phyloP scores from a whole-genome alignment of 768 basidiomycete species.

The Boletus eberwhitei region DNA sequence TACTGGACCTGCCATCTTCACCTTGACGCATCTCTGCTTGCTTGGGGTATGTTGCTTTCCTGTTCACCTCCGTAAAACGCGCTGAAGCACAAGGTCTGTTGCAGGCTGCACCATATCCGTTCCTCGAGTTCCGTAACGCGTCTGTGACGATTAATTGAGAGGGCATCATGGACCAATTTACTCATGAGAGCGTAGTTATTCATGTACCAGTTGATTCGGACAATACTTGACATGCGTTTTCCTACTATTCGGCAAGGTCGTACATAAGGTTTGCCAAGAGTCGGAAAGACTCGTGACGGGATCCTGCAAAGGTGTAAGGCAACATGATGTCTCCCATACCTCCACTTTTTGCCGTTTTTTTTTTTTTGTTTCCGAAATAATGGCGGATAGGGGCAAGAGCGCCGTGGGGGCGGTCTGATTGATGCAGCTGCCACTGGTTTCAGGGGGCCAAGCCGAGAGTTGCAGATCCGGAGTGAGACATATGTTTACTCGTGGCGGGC shows the following conservation, averaged over 20 bases:
- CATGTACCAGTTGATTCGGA: background rate
- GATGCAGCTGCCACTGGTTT: background rate
- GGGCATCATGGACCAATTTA: background rate
- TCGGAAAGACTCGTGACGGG: background rate
- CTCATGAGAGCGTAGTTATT: background rate
- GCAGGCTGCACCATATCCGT: slow-evolving; percentile 24
- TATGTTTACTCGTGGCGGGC: background rate
- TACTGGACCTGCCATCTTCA: slow-evolving; percentile 27
- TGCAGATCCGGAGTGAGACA: background rate
- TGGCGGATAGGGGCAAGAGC: background rate
- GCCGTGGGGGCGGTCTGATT: background rate
- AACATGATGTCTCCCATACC: background rate
- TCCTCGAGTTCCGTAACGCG: slow-evolving; percentile 29
- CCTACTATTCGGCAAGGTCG: background rate
- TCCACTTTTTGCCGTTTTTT: background rate
- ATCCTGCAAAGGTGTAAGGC: background rate
- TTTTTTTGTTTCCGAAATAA: background rate
- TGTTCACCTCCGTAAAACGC: background rate
- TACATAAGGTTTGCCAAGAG: background rate
- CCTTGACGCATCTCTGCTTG: slow-evolving; percentile 29
- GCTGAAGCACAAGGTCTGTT: background rate
- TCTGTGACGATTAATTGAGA: slow-evolving; percentile 19
- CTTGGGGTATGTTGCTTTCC: slow-evolving; percentile 21
- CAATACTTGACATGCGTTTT: background rate
- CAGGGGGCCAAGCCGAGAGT: background rate